Evolutionary conservation across 2,329 filamentous ascomycete genomes (phyloP).

Genomic region (Cordyceps militaris): DNA sequence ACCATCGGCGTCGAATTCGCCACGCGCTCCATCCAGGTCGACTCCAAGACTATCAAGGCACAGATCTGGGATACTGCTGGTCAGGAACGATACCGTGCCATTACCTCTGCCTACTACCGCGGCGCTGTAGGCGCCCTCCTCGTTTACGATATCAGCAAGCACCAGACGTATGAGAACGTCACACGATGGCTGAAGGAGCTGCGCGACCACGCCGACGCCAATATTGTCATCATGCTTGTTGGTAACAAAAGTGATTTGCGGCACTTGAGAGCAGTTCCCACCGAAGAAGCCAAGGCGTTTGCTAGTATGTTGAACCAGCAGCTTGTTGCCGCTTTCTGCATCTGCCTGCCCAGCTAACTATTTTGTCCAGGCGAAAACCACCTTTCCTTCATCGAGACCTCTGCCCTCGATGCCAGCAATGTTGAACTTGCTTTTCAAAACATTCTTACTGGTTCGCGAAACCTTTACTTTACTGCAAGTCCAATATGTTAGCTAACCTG

Average conservation of each 20-base stretch:
- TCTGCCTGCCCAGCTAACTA: slow-evolving; percentile 13
- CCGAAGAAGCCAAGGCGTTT: slow-evolving; percentile 96
- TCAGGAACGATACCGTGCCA: slow-evolving; percentile 97
- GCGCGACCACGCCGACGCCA: slow-evolving; percentile 93
- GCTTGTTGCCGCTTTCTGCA: not conserved
- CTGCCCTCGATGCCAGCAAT: slow-evolving; percentile 96
- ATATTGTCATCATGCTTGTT: slow-evolving; percentile 99
- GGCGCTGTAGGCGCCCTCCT: slow-evolving; percentile 95
- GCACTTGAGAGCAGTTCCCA: slow-evolving; percentile 92
- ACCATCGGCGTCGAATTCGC: slow-evolving; percentile 99
- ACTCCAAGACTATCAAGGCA: slow-evolving; percentile 99
- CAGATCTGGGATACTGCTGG: slow-evolving; percentile 99
- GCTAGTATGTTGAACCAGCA: slow-evolving; percentile 57
- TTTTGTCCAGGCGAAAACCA: slow-evolving; percentile 76
- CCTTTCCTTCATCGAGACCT: slow-evolving; percentile 98
- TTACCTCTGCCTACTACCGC: slow-evolving; percentile 98
- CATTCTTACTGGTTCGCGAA: slow-evolving; percentile 80
- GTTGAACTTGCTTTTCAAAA: slow-evolving; percentile 99
- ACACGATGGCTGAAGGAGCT: slow-evolving; percentile 99
- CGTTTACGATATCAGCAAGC: slow-evolving; percentile 99
- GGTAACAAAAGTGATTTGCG: slow-evolving; percentile 99
- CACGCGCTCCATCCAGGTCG: slow-evolving; percentile 96
- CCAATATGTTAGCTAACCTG: slow-evolving; percentile 9
- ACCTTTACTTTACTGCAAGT: not conserved
- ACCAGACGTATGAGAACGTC: slow-evolving; percentile 98